Percentiles rank a stretch among this genome's conserved stretches.
These are phyloP conservation scores for Hyaloscypha bicolor DNA, from an alignment of 495 filamentous ascomycete species.

Conservation along the genomic window DNA sequence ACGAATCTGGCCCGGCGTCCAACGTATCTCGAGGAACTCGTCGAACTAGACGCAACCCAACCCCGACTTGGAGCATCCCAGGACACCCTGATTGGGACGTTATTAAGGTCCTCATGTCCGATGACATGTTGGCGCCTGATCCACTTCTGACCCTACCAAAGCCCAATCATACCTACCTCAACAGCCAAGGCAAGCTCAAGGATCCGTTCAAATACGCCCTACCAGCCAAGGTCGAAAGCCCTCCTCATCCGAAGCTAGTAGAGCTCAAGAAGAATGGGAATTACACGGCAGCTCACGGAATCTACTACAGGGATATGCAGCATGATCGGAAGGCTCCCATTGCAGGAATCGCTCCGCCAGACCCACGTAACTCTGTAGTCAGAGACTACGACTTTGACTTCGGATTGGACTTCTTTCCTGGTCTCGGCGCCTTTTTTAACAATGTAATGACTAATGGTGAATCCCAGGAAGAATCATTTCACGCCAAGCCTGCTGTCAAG, in stretches of 20 bases:
- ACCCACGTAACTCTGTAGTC: conserved; percentile 7
- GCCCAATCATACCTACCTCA: conserved; percentile 31
- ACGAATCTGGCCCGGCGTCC: neutral
- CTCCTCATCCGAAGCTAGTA: conserved; percentile 17
- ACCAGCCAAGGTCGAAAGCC: no score
- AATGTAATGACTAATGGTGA: conserved; percentile 4
- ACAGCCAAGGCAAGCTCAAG: conserved; percentile 7
- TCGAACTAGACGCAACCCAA: neutral
- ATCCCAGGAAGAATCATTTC: conserved; percentile 81
- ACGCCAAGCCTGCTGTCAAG: conserved; percentile 75
- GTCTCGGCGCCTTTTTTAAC: neutral
- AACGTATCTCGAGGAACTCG: neutral
- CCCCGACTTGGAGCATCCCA: conserved; percentile 10
- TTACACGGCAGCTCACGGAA: neutral
- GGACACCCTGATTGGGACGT: conserved; percentile 13
- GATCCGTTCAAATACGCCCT: conserved; percentile 17
- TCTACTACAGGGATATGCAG: conserved; percentile 32
- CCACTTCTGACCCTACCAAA: conserved; percentile 30
- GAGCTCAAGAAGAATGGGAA: conserved; percentile 23
- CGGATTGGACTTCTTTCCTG: neutral
- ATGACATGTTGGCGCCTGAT: conserved; percentile 23
- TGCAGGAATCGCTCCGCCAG: conserved; percentile 34
- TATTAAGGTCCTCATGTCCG: conserved; percentile 13
- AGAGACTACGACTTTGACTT: neutral
- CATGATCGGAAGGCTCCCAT: conserved; percentile 27